Evolutionary conservation across 208 protist genomes (phyloP), one percentile per base, ranked within the genome.

Genomic region (Sergeia podlipaevii): DNA sequence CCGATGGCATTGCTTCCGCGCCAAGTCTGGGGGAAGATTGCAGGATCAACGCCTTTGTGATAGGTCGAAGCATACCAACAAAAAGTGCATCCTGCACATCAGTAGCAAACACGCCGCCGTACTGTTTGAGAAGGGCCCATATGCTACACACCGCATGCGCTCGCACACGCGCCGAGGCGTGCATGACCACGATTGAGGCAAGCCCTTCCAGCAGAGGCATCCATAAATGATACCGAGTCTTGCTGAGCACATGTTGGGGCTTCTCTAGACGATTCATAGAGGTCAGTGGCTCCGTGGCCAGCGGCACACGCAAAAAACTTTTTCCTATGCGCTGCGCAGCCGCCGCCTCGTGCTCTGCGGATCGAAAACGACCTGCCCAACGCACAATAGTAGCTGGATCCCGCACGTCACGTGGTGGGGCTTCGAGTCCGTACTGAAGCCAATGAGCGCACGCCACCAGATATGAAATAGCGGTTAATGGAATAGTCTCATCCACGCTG

Each of bases 371-470:
- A 28, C 63, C 61, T 37, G 80, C 66, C 84, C 84, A 91, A 45
- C 53, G 55, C 48, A 70, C 47, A 1, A 91, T 55, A 29, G 65
- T 52, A 15, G 60, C 67, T 13, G 80, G 53, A 28, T 62, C 38
- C 2, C 70, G 68, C 23, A 83, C 67, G 6, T 88, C 77, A 15
- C 47, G 37, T 29, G 80, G 77, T 1, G 80, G 80, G 4, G 71
- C 44, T 65, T 89, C 77, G 7, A 93, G 74, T 28, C 87, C 87
- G 68, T 80, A 91, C 59, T 86, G 77, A 41, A 94, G 70, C 83
- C 87, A 94, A 49, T 85, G 79, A 8, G 72, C 87, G 50, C 80
- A 90, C 24, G 76, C 77, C 17, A 80, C 74, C 6, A 91, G 62
- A 56, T 89, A 85, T 15, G 87, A 91, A 26, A 80, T 75, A 49